Evolutionary conservation across 345 rosid genomes (phyloP), one percentile per base, ranked within the genome.

Genomic region (Pugionium cornutum): DNA sequence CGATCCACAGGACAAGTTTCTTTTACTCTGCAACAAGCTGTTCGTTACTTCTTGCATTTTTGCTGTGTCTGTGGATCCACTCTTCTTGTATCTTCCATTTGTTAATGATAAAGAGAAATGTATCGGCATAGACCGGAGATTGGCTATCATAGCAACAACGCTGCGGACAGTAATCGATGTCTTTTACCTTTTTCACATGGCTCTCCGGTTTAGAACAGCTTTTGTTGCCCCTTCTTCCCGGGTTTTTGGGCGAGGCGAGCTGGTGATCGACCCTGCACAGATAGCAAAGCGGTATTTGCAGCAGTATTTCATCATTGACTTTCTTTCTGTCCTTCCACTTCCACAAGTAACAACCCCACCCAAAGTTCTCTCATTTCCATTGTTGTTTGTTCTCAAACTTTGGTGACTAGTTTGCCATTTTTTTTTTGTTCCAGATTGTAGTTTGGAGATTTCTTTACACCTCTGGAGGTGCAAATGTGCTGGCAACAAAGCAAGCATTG

Each of bases 171-270:
- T 80, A 18, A 42, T 86, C 28, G 99, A 94, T 88, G 78, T 9
- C 44, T 90, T 89, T 80, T 94, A 94, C 79, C 96, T 94, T 70
- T 69, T 88, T 26, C 99, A 75, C 66, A 94, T 94, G 89, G 85
- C 83, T 67, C 89, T 94, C 30, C 96, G 80, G 82, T 94, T 94
- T 76, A 92, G 97, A 64, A 94, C 99, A 34, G 99, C 96, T 69
- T 94, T 83, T 76, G 86, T 94, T 11, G 97, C 97, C 1, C 99
- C 97, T 32, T 90, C 97, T 69, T 94, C 99, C 57, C 89, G 96
- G 64, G 96, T 90, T 59, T 94, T 94, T 53, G 99, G 99, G 41
- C 82, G 99, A 2, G 99, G 99, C 8, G 99, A 90, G 80, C 96
- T 90, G 74, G 99, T 94, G 64, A 90, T 88, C 18, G 95, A 90